Evolutionary conservation across 2,329 filamentous ascomycete species (phyloP).

Genomic region (Diaporthe citri): DNA sequence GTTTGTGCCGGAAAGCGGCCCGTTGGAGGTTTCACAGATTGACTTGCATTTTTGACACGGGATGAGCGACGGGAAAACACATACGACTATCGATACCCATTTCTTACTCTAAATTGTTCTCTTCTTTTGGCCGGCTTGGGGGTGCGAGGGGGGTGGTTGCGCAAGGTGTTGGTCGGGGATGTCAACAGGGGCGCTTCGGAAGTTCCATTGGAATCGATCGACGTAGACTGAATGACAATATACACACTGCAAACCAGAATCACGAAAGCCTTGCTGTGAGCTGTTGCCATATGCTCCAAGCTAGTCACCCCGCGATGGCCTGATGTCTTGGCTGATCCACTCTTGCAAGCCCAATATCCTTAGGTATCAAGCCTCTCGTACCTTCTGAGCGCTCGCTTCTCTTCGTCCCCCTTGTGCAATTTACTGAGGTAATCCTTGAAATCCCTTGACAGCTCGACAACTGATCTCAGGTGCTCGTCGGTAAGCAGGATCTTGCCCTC

Average conservation of each 20-base stretch:
- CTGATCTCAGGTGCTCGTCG: constrained; percentile 43
- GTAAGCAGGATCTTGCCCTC: constrained; percentile 41
- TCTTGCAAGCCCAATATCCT: not conserved
- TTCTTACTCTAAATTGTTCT: not conserved
- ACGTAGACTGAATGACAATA: not conserved
- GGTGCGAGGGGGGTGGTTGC: no score
- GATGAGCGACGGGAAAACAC: not conserved
- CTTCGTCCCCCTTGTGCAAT: constrained; percentile 27
- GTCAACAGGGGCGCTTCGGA: no score
- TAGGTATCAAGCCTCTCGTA: constrained; percentile 31
- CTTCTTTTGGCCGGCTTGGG: not conserved
- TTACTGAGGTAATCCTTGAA: constrained; percentile 39
- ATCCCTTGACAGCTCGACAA: constrained; percentile 43
- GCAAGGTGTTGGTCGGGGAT: no score
- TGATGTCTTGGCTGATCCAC: not conserved
- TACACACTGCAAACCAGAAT: not conserved
- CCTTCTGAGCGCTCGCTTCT: constrained; percentile 15
- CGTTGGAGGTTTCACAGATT: constrained; percentile 1
- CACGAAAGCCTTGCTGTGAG: not conserved
- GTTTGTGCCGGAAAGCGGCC: not conserved
- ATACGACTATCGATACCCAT: constrained; percentile 29
- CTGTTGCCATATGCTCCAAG: not conserved
- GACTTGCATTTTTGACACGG: not conserved
- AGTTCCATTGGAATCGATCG: not conserved
- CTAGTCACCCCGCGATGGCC: not conserved